Conservation (phyloP, 176 grass and related monocot genomes). For the Musa troglodytarum region DNA sequence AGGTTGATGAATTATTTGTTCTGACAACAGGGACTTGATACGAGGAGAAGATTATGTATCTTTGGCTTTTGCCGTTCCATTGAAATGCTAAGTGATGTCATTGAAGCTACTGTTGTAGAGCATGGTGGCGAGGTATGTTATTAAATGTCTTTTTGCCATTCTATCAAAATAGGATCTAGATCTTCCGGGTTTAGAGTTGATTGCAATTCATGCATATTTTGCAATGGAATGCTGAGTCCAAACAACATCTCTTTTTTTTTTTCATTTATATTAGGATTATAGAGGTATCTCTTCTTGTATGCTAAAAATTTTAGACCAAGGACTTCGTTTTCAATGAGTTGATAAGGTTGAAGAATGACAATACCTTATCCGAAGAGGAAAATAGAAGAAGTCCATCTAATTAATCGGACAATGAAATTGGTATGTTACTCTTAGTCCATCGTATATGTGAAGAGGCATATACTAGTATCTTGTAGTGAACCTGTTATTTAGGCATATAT, state of each 20-base stretch:
- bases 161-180: not conserved
- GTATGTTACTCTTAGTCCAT: too few species aligned
- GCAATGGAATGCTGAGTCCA: too few species aligned
- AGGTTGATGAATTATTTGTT: conserved; percentile 13
- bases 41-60: conserved; percentile 88
- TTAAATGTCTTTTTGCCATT: not conserved
- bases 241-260: too few species aligned
- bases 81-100: conserved; percentile 93
- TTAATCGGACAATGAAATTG: not conserved
- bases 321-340: too few species aligned
- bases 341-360: not conserved
- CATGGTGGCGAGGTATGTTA: conserved; percentile 78
- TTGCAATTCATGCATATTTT: not conserved
- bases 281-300: too few species aligned
- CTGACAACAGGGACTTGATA: conserved; percentile 69
- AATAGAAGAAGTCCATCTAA: not conserved
- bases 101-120: conserved; percentile 87
- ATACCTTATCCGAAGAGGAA: not conserved
- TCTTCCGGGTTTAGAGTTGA: not conserved
- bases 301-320: too few species aligned
- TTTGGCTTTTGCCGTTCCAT: conserved; percentile 89
- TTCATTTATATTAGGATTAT: too few species aligned
- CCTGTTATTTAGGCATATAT: too few species aligned
- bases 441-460: too few species aligned
- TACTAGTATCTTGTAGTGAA: too few species aligned